These are phyloP conservation scores for Leptodontidium sp. DNA, from an alignment of 2,329 filamentous ascomycete species.

Conservation along the genomic window DNA sequence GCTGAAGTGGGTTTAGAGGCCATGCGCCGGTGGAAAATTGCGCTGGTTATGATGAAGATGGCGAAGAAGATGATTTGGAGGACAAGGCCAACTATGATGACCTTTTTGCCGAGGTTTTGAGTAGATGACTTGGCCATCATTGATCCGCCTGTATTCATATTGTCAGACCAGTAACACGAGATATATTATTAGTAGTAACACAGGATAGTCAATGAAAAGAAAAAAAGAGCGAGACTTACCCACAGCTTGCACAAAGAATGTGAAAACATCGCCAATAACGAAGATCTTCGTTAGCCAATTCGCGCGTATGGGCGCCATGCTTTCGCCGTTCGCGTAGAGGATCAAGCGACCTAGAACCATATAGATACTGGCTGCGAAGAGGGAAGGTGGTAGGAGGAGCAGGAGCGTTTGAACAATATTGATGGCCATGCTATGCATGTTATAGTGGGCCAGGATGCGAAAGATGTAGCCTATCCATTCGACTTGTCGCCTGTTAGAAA, in stretches of 20 bases:
- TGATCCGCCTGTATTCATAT: not conserved
- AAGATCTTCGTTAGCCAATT: conserved; percentile 15
- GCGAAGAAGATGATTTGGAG: conserved; percentile 18
- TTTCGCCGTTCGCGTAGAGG: conserved; percentile 6
- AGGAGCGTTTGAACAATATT: conserved; percentile 1
- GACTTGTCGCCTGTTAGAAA: conserved; percentile 2
- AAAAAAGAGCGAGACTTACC: not conserved
- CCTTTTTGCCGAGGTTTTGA: conserved; percentile 14
- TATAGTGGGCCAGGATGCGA: conserved; percentile 1
- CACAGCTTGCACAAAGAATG: conserved; percentile 5
- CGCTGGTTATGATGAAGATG: conserved; percentile 8
- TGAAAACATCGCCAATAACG: conserved; percentile 9
- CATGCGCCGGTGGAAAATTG: not conserved
- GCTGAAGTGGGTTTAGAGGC: not conserved
- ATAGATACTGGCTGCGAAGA: conserved; percentile 9
- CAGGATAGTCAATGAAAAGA: not conserved
- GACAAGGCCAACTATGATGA: conserved; percentile 4
- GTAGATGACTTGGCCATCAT: conserved; percentile 3
- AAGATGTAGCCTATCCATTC: conserved; percentile 6
- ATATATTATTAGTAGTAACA: not conserved
- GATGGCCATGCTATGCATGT: conserved; percentile 5
- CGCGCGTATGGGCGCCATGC: conserved; percentile 5
- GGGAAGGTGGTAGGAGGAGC: conserved; percentile 4
- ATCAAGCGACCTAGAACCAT: conserved; percentile 14
- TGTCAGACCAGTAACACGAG: not conserved